phyloP scores from a whole-genome alignment of 2,329 filamentous ascomycete species.

The Ceratocystis cacaofunesta region DNA sequence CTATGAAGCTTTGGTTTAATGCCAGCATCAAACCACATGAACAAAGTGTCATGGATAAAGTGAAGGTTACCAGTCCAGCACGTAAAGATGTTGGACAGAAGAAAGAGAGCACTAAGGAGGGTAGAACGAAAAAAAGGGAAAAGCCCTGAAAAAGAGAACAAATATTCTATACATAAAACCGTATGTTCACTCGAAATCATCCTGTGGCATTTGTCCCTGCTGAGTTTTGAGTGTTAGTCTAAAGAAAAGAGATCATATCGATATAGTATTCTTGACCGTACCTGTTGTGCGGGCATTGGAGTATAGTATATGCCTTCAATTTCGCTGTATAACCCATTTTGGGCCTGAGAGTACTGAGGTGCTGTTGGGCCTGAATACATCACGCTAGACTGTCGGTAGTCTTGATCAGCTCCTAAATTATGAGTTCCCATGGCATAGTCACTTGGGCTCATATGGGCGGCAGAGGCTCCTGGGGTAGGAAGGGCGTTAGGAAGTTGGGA shows the following conservation, averaged over 20 bases:
- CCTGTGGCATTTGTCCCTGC: conserved; percentile 31
- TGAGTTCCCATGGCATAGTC: conserved; percentile 51
- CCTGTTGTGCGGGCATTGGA: conserved; percentile 68
- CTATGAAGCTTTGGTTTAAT: neutral
- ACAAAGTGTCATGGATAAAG: neutral
- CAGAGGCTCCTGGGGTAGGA: neutral
- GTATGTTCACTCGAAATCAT: conserved; percentile 31
- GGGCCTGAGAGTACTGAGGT: conserved; percentile 61
- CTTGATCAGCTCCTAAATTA: conserved; percentile 50
- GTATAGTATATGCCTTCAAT: conserved; percentile 82
- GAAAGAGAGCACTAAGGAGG: neutral
- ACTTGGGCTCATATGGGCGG: conserved; percentile 19
- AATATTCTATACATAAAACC: neutral
- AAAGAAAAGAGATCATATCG: neutral
- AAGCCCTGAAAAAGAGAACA: neutral
- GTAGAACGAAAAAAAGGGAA: neutral
- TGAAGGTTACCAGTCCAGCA: neutral
- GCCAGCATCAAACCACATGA: neutral
- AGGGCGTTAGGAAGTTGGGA: neutral
- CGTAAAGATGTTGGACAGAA: neutral
- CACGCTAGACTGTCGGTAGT: conserved; percentile 56
- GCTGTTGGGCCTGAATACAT: conserved; percentile 75
- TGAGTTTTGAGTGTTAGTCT: neutral
- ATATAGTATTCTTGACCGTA: conserved; percentile 29
- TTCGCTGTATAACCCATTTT: conserved; percentile 65